Base-by-base conservation (phyloP, 1,284 basidiomycete genomes). In the Hortiboletus rubellus region DNA sequence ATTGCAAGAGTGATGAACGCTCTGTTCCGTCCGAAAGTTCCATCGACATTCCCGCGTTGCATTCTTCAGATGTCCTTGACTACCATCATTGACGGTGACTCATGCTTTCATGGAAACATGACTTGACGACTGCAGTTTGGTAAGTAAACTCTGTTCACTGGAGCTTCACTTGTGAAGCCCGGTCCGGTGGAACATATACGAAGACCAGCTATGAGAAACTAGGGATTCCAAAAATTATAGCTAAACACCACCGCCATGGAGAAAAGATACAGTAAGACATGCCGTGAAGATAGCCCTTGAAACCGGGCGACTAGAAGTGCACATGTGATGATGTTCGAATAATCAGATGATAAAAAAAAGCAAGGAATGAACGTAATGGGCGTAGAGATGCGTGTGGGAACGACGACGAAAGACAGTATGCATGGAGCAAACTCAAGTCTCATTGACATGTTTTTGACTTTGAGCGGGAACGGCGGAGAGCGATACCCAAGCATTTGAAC, bases 21-120 rank as follows among this genome's bases (percentile, higher is more conserved):
- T 27, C 27, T 27, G 27, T 7, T 46, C 33, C 57, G 47, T 51
- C 38, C 58, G 37, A 54, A 33, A 44, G 42, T 40, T 44, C 24
- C n/a, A 30, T 36, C 18, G 2, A n/a, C 27, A n/a, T 12, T n/a
- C 41, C 12, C 22, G 24, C 37, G 37, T 17, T 22, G 18, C 40
- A 40, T 52, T 44, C 1, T 53, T 45, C 14, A 9, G 24, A 22
- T 38, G 6, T n/a, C 52, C 65, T 52, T 66, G 15, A 33, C 49
- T 55, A 70, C 65, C 68, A 66, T 70, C 65, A 67, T 49, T 51
- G 11, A 5, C 8, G 66, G 48, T 51, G 11, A 5, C 8, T 36
- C 15, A 15, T 36, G 38, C 45, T 54, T 51, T 46, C 56, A 42
- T 58, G 46, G 55, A 18, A 50, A 63, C 65, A 38, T 22, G 11